Conservation (phyloP, 768 basidiomycete species). For the Boletus reticulatus region DNA sequence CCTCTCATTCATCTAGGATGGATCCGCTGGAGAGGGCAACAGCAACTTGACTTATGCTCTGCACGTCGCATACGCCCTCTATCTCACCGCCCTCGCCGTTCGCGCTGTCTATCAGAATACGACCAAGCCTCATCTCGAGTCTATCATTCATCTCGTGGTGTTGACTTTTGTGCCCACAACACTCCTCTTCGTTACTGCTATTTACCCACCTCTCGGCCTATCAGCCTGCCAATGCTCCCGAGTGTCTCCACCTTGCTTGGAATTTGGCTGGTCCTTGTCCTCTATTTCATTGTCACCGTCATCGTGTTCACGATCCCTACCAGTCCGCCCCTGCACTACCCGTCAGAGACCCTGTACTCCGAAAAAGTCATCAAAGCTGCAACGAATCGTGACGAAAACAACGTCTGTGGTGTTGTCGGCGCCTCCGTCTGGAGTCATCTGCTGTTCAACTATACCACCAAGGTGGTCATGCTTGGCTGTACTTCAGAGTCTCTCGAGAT, state of each 20-base stretch:
- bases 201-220: conserved; percentile 52
- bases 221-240: conserved; percentile 29
- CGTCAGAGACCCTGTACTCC: conserved; percentile 71
- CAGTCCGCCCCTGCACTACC: conserved; percentile 75
- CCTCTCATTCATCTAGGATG: too few species aligned
- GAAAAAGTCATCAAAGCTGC: conserved; percentile 59
- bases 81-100: conserved; percentile 51
- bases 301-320: conserved; percentile 54
- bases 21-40: conserved; percentile 26
- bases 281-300: conserved; percentile 47
- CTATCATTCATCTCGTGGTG: conserved; percentile 59
- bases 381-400: conserved; percentile 63
- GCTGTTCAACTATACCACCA: conserved; percentile 86
- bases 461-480: conserved; percentile 83
- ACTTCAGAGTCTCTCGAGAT: conserved; percentile 73
- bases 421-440: conserved; percentile 46
- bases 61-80: conserved; percentile 55
- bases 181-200: conserved; percentile 46
- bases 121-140: conserved; percentile 40
- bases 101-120: conserved; percentile 49
- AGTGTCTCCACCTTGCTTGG: conserved; percentile 22
- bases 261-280: conserved; percentile 52
- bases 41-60: conserved; percentile 41
- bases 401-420: conserved; percentile 64
- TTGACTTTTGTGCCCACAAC: conserved; percentile 50